phyloP scores from a whole-genome alignment of 805 yeast genomes.

The Metschnikowia santaceciliae region DNA sequence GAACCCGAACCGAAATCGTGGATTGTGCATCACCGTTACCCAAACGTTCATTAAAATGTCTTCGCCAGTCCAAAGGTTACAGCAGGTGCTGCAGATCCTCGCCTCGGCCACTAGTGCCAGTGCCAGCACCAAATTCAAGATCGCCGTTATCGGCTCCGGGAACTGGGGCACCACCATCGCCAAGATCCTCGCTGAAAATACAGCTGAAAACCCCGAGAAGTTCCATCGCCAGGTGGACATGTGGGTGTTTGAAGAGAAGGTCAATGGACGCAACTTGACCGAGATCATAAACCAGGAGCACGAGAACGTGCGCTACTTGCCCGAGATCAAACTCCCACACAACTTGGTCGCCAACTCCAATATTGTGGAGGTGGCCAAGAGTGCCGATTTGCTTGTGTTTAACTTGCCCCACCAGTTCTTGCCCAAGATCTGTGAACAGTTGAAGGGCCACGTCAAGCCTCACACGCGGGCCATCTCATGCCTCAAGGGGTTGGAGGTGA shows the following conservation, averaged over 20 bases:
- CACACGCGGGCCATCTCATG: constrained; percentile 87
- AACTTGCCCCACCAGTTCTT: constrained; percentile 97
- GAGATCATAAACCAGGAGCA: constrained; percentile 87
- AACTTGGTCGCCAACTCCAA: constrained; percentile 88
- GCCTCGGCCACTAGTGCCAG: constrained; percentile 11
- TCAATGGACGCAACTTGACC: constrained; percentile 76
- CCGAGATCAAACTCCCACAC: constrained; percentile 80
- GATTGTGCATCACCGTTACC: not conserved
- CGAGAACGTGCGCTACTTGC: constrained; percentile 92
- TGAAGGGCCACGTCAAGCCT: constrained; percentile 70
- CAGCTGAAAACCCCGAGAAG: constrained; percentile 63
- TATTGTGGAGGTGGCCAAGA: constrained; percentile 67
- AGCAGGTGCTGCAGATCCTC: constrained; percentile 17
- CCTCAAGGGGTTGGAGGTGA: constrained; percentile 90
- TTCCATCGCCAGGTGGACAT: constrained; percentile 75
- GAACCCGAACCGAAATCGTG: not conserved
- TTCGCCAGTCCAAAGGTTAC: constrained; percentile 17
- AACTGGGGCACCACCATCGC: constrained; percentile 99
- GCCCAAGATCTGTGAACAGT: constrained; percentile 67
- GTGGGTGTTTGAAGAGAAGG: constrained; percentile 94
- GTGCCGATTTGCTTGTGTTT: constrained; percentile 83
- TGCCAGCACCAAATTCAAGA: constrained; percentile 28
- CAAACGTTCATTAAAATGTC: constrained; percentile 6
- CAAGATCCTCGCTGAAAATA: constrained; percentile 88
- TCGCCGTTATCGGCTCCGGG: constrained; percentile 77